phyloP scores from a whole-genome alignment of 148 eudicot genomes.

The Chenopodium album region DNA sequence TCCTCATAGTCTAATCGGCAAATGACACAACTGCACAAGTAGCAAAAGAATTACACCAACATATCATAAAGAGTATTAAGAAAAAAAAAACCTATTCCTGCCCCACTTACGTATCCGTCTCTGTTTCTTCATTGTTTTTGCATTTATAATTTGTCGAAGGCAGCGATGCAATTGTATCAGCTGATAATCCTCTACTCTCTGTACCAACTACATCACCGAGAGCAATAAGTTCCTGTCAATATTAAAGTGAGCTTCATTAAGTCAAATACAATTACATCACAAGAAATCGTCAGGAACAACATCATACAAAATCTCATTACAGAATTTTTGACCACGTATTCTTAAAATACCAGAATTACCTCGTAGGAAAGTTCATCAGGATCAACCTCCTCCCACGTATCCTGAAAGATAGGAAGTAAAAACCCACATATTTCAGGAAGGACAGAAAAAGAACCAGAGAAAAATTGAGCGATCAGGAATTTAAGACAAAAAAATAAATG shows the following conservation, averaged over 20 bases:
- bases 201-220: conserved; percentile 94
- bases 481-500: background rate
- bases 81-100: background rate
- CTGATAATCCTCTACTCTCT: conserved; percentile 91
- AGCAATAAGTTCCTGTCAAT: conserved; percentile 65
- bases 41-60: conserved; percentile 15
- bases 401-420: conserved; percentile 44
- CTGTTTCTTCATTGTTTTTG: conserved; percentile 52
- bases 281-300: no score
- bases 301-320: background rate
- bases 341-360: conserved; percentile 41
- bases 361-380: conserved; percentile 96
- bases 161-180: conserved; percentile 79
- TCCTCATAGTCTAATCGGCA: conserved; percentile 96
- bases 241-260: conserved; percentile 23
- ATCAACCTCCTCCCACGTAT: conserved; percentile 93
- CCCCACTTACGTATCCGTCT: conserved; percentile 64
- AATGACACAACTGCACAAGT: conserved; percentile 76
- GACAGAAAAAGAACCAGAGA: background rate
- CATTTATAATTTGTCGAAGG: conserved; percentile 70
- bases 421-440: conserved; percentile 17
- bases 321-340: background rate
- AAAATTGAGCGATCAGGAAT: background rate
- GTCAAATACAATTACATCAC: background rate
- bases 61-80: background rate